A percentile compares a stretch with the other conserved stretches of the same genome.
Evolutionary conservation across 2,329 filamentous ascomycete species (phyloP).

Genomic region (Epichloe hybrida): DNA sequence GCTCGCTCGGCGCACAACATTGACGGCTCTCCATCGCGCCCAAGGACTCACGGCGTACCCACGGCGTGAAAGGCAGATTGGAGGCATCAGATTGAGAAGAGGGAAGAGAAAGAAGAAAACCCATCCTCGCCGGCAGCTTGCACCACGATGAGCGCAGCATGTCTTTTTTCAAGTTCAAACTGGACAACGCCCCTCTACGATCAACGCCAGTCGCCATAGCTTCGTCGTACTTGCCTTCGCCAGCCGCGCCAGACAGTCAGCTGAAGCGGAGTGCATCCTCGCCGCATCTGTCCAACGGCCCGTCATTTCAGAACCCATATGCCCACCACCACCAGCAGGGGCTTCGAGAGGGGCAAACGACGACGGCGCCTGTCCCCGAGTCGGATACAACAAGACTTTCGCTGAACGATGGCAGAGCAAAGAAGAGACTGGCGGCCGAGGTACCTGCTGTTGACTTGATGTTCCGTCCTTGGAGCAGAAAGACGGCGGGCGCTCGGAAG

Average conservation of each 20-base stretch:
- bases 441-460: background rate
- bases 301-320: background rate
- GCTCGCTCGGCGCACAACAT: background rate
- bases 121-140: background rate
- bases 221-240: background rate
- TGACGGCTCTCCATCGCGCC: background rate
- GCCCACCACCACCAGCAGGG: background rate
- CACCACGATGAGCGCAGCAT: slow-evolving; percentile 5
- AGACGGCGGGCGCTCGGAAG: background rate
- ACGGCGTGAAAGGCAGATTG: background rate
- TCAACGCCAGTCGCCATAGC: background rate
- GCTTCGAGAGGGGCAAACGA: background rate
- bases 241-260: background rate
- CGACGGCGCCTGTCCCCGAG: background rate
- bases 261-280: background rate
- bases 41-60: background rate
- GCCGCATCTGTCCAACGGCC: background rate
- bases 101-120: too few relatives aligned
- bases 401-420: background rate
- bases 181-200: slow-evolving; percentile 1
- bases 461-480: slow-evolving; percentile 3
- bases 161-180: slow-evolving; percentile 5
- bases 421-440: background rate
- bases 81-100: background rate
- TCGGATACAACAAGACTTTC: background rate